Base-by-base conservation (phyloP, 306 rosid genomes). In the Castanea crenata region DNA sequence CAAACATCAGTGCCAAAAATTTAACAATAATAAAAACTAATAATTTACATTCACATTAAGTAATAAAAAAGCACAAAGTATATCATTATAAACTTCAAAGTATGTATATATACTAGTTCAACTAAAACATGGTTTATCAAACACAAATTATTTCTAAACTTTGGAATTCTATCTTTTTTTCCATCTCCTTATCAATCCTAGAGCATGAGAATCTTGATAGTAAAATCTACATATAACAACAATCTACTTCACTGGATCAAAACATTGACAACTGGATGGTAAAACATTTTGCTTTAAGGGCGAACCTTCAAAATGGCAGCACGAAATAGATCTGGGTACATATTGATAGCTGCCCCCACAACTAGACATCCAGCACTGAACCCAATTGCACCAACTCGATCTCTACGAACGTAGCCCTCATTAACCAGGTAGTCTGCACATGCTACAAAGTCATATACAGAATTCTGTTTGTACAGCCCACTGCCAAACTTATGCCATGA, bases 311-410 rank as follows among this genome's bases (percentile, higher is more conserved):
- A 87, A 83, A 94, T 84, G 73, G 91, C 85, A 25, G 97, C 97
- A 49, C 89, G 57, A 80, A 95, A 92, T 74, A 95, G 97, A 73
- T 84, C 74, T 2, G 98, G 98, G 78, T 67, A 58, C 92, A 89
- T 86, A 88, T 95, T 92, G 78, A 90, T 79, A 80, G 97, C 83
- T 41, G 95, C 97, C 55, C 96, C 94, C 34, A 91, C 87, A 77
- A 92, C 91, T 77, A 95, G 91, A 65, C 94, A 56, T 80, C 99
- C 99, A 59, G 99, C 99, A 84, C 99, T 95, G 76, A 80, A 78
- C 80, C 94, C 99, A 54, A 91, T 84, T 38, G 94, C 93, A 55
- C 91, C 86, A 71, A 95, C 97, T 76, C 41, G 88, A 78, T 90
- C 86, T 72, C 76, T 87, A 55, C 84, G 88, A 73, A 91, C 88